Percentiles rank a stretch among this genome's conserved stretches.
Conservation (phyloP, 371 early-diverging fungal species). For the Dinochytrium kinnereticum region DNA sequence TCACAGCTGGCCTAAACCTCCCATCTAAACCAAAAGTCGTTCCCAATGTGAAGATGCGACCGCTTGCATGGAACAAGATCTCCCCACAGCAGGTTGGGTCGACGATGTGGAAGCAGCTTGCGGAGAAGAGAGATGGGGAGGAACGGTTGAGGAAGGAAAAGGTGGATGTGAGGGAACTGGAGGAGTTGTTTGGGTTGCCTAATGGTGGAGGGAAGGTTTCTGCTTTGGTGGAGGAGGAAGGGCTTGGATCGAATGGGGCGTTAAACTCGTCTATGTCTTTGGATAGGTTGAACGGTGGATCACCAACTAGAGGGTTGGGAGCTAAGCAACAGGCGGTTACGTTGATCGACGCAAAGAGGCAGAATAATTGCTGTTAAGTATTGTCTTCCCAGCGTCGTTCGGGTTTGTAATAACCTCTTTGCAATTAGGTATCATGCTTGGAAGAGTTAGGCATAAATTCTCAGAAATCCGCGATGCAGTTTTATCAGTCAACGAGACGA, state of each 20-base stretch:
- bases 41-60: slow-evolving; percentile 27
- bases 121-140: slow-evolving; percentile 24
- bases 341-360: slow-evolving; percentile 64
- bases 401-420: background rate
- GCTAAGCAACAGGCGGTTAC: slow-evolving; percentile 61
- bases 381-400: slow-evolving; percentile 42
- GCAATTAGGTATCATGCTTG: slow-evolving; percentile 67
- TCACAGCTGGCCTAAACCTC: no score
- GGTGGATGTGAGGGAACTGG: slow-evolving; percentile 44
- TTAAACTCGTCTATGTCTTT: background rate
- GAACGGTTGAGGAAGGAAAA: slow-evolving; percentile 31
- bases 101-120: slow-evolving; percentile 32
- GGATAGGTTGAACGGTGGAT: slow-evolving; percentile 1
- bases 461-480: slow-evolving; percentile 44
- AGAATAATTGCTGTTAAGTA: slow-evolving; percentile 63
- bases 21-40: slow-evolving; percentile 33
- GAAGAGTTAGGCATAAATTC: slow-evolving; percentile 59
- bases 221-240: background rate
- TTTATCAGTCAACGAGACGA: slow-evolving; percentile 34
- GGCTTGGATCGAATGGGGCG: background rate
- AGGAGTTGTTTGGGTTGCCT: slow-evolving; percentile 45
- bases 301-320: no score
- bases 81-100: background rate
- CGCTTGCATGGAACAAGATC: slow-evolving; percentile 32
- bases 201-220: background rate